These are phyloP conservation scores for Sporothrix inflata DNA, from an alignment of 2,329 filamentous ascomycete genomes.

Conservation along the genomic window DNA sequence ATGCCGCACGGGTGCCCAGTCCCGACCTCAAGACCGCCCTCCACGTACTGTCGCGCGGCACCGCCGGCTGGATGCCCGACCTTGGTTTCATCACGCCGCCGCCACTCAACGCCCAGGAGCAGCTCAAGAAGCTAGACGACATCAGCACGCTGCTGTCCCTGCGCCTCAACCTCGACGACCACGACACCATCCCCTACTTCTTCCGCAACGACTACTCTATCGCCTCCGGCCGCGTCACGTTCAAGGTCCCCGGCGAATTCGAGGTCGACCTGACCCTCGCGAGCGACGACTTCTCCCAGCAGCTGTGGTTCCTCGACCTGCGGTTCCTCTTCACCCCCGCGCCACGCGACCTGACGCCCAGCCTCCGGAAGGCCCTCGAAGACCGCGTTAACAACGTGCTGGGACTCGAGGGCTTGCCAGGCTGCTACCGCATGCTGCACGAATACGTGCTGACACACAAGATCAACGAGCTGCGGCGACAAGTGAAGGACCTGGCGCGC, in stretches of 20 bases:
- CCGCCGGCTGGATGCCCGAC: conserved; percentile 78
- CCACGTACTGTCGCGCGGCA: conserved; percentile 78
- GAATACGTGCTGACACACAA: conserved; percentile 89
- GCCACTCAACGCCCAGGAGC: conserved; percentile 69
- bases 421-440: conserved; percentile 85
- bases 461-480: conserved; percentile 77
- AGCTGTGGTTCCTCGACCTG: conserved; percentile 94
- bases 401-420: conserved; percentile 68
- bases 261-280: conserved; percentile 91
- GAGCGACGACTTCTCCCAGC: conserved; percentile 78
- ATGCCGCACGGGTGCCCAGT: conserved; percentile 76
- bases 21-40: conserved; percentile 90
- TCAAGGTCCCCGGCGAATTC: conserved; percentile 80
- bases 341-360: conserved; percentile 62
- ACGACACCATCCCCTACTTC: conserved; percentile 71
- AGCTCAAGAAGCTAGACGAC: conserved; percentile 74
- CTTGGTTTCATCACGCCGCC: conserved; percentile 77
- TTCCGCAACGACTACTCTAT: conserved; percentile 75
- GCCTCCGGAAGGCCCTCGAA: conserved; percentile 69
- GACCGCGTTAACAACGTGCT: conserved; percentile 72
- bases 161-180: conserved; percentile 82
- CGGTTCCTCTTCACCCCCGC: conserved; percentile 79
- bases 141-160: conserved; percentile 83
- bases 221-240: conserved; percentile 85
- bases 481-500: conserved; percentile 71